phyloP scores from a whole-genome alignment of 2,329 filamentous ascomycete species.

The Celoporthe dispersa region DNA sequence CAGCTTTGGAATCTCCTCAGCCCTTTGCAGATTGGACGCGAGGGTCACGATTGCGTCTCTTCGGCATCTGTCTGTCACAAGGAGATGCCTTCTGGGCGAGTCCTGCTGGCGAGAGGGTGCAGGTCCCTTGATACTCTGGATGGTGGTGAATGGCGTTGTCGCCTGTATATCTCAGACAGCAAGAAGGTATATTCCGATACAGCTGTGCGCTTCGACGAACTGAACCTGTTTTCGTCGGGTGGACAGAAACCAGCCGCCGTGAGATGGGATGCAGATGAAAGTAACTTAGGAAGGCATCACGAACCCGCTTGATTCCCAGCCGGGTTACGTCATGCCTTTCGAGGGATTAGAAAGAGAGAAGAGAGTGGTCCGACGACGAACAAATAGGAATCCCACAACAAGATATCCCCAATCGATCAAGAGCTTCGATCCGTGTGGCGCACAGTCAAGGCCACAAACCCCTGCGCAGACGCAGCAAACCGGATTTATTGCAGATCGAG shows the following conservation, averaged over 20 bases:
- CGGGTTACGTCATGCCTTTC: background rate
- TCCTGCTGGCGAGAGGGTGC: background rate
- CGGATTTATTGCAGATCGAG: background rate
- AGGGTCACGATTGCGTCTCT: background rate
- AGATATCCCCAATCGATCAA: constrained; percentile 20
- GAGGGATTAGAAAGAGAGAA: background rate
- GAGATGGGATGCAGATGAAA: background rate
- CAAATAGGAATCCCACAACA: background rate
- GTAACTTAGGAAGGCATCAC: background rate
- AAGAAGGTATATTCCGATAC: background rate
- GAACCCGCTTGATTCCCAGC: background rate
- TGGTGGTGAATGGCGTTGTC: background rate
- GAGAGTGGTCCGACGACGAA: background rate
- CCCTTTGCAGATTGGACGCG: background rate
- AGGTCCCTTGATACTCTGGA: background rate
- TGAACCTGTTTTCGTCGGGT: background rate
- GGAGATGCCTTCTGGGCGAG: background rate
- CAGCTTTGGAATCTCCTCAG: background rate
- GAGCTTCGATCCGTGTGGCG: constrained; percentile 7
- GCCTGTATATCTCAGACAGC: background rate
- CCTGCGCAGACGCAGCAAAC: background rate
- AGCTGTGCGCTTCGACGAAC: background rate
- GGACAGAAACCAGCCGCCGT: background rate
- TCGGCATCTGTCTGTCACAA: background rate
- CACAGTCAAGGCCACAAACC: background rate